These are phyloP conservation scores for Nepenthes gracilis DNA, from an alignment of 148 eudicot species.

Conservation along the genomic window DNA sequence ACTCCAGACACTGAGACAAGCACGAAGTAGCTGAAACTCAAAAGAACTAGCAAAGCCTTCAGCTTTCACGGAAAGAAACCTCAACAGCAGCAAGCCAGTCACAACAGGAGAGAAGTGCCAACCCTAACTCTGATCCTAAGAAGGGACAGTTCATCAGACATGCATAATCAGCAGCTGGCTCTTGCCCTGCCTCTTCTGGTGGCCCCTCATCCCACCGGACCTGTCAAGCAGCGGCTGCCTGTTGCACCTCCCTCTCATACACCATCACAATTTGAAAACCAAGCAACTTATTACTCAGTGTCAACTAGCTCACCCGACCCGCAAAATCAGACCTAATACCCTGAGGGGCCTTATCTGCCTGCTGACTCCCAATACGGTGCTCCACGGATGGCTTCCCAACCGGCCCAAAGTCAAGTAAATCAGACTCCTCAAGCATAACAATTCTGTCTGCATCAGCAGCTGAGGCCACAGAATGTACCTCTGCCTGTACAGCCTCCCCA, in stretches of 20 bases:
- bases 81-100: slow-evolving; percentile 15
- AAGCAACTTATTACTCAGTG: slow-evolving; percentile 49
- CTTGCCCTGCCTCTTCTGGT: slow-evolving; percentile 62
- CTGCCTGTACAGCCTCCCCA: slow-evolving; percentile 40
- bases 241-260: slow-evolving; percentile 31
- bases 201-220: slow-evolving; percentile 25
- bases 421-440: slow-evolving; percentile 45
- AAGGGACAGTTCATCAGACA: slow-evolving; percentile 48
- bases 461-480: slow-evolving; percentile 52
- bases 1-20: slow-evolving; percentile 86
- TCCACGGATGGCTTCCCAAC: slow-evolving; percentile 39
- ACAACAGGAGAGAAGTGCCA: slow-evolving; percentile 41
- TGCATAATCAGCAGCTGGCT: slow-evolving; percentile 36
- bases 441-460: slow-evolving; percentile 58
- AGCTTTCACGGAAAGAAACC: slow-evolving; percentile 75
- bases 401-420: slow-evolving; percentile 45
- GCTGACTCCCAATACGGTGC: slow-evolving; percentile 38
- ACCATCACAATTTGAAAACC: slow-evolving; percentile 35
- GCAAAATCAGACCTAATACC: slow-evolving; percentile 31
- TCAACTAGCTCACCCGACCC: slow-evolving; percentile 36
- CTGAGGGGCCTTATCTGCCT: slow-evolving; percentile 46
- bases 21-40: slow-evolving; percentile 95
- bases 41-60: slow-evolving; percentile 81
- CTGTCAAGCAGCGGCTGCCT: slow-evolving; percentile 32
- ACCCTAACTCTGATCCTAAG: slow-evolving; percentile 36